These are phyloP conservation scores for Nemania diffusa DNA, from an alignment of 2,329 filamentous ascomycete genomes.

Conservation along the genomic window DNA sequence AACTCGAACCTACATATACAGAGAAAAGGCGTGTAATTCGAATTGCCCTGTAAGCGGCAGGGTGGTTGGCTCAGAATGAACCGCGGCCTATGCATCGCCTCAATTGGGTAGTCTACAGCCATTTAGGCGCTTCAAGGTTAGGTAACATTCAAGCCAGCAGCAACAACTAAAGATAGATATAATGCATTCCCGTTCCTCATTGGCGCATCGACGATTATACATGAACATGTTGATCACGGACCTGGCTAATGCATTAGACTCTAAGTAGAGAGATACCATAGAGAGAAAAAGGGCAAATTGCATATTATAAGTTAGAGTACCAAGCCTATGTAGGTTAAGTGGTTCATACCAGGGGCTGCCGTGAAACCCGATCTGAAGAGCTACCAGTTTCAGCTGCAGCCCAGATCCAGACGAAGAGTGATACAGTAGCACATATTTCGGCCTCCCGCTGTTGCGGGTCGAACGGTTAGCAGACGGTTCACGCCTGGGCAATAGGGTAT, in stretches of 20 bases:
- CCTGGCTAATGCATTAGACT: neutral
- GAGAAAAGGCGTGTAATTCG: neutral
- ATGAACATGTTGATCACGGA: neutral
- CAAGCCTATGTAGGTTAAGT: too few relatives aligned
- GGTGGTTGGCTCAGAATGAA: constrained; percentile 4
- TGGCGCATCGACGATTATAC: neutral
- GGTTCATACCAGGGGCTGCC: constrained; percentile 3
- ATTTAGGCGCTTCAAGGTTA: constrained; percentile 2
- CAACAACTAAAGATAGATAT: neutral
- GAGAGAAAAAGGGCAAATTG: neutral
- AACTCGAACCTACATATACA: neutral
- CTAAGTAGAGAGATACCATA: neutral
- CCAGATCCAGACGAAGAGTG: too few relatives aligned
- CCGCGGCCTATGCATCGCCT: constrained; percentile 4
- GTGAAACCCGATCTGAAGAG: constrained; percentile 28
- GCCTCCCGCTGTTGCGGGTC: neutral
- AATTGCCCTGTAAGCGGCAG: neutral
- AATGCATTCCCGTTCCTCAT: neutral
- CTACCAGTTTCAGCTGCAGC: constrained; percentile 28
- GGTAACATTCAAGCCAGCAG: neutral
- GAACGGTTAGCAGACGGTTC: neutral
- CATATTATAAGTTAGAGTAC: too few relatives aligned
- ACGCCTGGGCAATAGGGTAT: neutral
- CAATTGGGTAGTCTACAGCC: neutral
- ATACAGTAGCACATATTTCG: constrained; percentile 3